Percentiles rank a stretch among this genome's conserved stretches.
phyloP scores from a whole-genome alignment of 2,329 filamentous ascomycete genomes.

The Talaromyces sp. region DNA sequence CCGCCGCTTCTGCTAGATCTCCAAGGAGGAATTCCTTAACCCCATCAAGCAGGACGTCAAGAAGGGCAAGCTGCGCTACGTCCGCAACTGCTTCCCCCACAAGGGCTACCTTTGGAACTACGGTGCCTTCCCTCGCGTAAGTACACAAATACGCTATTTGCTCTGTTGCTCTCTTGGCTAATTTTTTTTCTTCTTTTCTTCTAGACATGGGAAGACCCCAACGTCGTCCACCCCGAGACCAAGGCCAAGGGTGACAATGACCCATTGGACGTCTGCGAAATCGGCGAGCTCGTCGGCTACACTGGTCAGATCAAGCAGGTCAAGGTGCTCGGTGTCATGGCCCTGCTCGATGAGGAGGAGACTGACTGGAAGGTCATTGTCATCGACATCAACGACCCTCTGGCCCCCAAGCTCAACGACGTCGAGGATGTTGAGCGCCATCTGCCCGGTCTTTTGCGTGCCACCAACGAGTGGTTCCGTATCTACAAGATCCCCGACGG shows the following conservation, averaged over 20 bases:
- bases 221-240: constrained; percentile 92
- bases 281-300: constrained; percentile 95
- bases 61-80: constrained; percentile 99
- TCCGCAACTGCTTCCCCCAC: constrained; percentile 99
- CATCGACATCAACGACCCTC: constrained; percentile 95
- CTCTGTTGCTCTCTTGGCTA: not conserved
- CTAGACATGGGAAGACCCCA: constrained; percentile 97
- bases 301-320: constrained; percentile 98
- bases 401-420: constrained; percentile 94
- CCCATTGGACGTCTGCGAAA: constrained; percentile 98
- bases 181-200: constrained; percentile 34
- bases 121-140: constrained; percentile 95
- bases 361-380: constrained; percentile 99
- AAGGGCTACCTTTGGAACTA: constrained; percentile 99
- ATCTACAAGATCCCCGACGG: constrained; percentile 99
- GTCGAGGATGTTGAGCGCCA: constrained; percentile 98
- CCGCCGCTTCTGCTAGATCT: constrained; percentile 60
- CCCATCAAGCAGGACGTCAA: constrained; percentile 99
- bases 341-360: constrained; percentile 97
- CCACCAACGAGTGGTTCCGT: constrained; percentile 99
- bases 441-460: constrained; percentile 90
- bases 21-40: constrained; percentile 96
- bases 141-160: constrained; percentile 19
- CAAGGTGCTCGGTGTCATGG: constrained; percentile 99
- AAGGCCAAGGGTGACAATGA: constrained; percentile 99